Conservation (phyloP, 805 yeast genomes). For the Metschnikowia amazonensis region DNA sequence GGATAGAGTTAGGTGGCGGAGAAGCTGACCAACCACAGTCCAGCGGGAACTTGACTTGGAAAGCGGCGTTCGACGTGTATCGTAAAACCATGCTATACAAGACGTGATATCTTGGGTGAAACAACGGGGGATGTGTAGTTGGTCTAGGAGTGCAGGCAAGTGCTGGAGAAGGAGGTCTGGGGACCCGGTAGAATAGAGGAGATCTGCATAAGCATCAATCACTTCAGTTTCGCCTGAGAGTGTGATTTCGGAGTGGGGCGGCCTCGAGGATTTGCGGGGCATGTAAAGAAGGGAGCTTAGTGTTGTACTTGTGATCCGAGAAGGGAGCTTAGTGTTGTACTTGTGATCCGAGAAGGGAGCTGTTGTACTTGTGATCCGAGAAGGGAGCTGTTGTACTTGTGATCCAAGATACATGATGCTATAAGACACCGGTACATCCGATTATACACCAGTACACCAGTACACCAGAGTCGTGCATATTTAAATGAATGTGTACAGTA, state of each 20-base stretch:
- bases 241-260: conserved; percentile 12
- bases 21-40: conserved; percentile 24
- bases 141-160: conserved; percentile 23
- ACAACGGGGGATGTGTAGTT: conserved; percentile 28
- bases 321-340: too few relatives aligned
- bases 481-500: too few relatives aligned
- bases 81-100: conserved; percentile 34
- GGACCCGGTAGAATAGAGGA: conserved; percentile 18
- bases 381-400: too few relatives aligned
- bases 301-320: too few relatives aligned
- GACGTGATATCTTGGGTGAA: conserved; percentile 30
- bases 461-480: too few relatives aligned
- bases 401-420: too few relatives aligned
- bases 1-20: conserved; percentile 30
- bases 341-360: too few relatives aligned
- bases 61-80: conserved; percentile 11
- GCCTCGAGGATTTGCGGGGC: too few relatives aligned
- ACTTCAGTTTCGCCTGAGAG: conserved; percentile 33
- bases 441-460: too few relatives aligned
- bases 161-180: conserved; percentile 29
- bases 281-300: too few relatives aligned
- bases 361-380: too few relatives aligned
- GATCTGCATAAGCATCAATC: conserved; percentile 27
- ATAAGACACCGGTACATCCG: too few relatives aligned
- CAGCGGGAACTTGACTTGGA: conserved; percentile 19